Evolutionary conservation across 805 yeast species (phyloP), one percentile per base, ranked within the genome.

Genomic region (Maudiozyma bulderi): DNA sequence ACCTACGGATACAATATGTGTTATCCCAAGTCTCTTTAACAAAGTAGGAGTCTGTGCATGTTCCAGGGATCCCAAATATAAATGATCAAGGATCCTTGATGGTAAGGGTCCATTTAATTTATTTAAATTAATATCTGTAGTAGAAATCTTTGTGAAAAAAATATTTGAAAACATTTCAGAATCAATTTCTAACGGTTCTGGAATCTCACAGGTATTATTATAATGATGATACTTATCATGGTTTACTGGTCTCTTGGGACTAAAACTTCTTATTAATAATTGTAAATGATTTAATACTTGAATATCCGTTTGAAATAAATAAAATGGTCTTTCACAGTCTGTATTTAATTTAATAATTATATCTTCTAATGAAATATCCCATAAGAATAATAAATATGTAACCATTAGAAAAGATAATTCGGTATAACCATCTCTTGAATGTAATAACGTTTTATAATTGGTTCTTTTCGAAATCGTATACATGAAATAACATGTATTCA

Each of bases 401-500:
- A 87, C 68, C 0, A 80, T 77, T 39, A 90, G 65, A n/a, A 91
- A 72, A 5, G 95, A 80, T 46, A 90, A 84, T 60, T 89, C 96
- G 0, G 96, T 87, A 65, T 90, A 91, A 0, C 98, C 98, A 66
- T 91, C 96, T 1, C 86, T 77, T 59, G 96, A 88, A 61, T 80
- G 83, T 8, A 90, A 69, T 51, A 90, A 71, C 0, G 80, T 69
- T 3, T 78, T 74, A 46, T 71, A 65, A 3, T 54, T 52, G 15
- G 55, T 51, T n/a, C 35, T 26, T 7, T 48, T 46, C 1, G 63
- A 55, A 7, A 60, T 39, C 31, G 53, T 61, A 44, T 73, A 68
- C 34, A 64, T 69, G 38, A 72, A 66, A 51, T 80, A 81, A 14
- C 89, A 67, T 39, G 84, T 67, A 61, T 84, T 86, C 64, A 93